Base-by-base conservation (phyloP, 176 grass and related monocot genomes). In the Avena atlantica region DNA sequence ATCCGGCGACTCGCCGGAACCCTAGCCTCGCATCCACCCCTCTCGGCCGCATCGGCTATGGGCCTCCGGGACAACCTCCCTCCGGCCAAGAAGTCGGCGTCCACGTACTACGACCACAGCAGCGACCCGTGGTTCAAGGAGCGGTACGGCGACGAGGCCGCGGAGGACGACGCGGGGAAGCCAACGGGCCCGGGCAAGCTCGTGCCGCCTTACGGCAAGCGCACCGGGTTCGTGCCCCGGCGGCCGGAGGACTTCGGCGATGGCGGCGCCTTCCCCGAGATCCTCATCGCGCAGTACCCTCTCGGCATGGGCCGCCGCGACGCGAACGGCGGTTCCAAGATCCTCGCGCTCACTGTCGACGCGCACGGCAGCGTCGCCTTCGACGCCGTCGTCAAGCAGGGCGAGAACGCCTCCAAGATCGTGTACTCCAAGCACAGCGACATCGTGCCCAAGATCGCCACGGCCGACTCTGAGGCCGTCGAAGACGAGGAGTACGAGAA, bases 101-200 rank as follows among this genome's bases (percentile, higher is more conserved):
- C 91, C 53, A 82, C 91, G 5, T 89, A 85, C 79, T 97, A 97
- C 76, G 95, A 97, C 93, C 95, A 97, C 89, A 95, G 91, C 72
- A 91, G 90, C 73, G 95, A 97, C 21, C 91, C 93, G 25, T 97
- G 95, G 95, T 97, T 95, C 91, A 95, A 95, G 89, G 95, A 97
- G 81, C 89, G 95, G 4, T 97, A 97, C 58, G 92, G 95, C 27
- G 76, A 77, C 50, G 89, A 84, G 68, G 25, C 76, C 13, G 66
- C 75, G 36, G 74, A 79, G 66, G 48, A 45, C 24, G 66, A 75
- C 50, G 81, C 74, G 2, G 80, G 78, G 60, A 91, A 86, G 51
- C 69, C 78, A 1, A 61, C 86, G 9, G 85, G 59, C 4, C 68
- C 86, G 0, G 90, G 63, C 20, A 91, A 84, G 57, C 42, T n/a